These are phyloP conservation scores for Termitomyces titanicus DNA, from an alignment of 768 basidiomycete genomes.

Conservation along the genomic window DNA sequence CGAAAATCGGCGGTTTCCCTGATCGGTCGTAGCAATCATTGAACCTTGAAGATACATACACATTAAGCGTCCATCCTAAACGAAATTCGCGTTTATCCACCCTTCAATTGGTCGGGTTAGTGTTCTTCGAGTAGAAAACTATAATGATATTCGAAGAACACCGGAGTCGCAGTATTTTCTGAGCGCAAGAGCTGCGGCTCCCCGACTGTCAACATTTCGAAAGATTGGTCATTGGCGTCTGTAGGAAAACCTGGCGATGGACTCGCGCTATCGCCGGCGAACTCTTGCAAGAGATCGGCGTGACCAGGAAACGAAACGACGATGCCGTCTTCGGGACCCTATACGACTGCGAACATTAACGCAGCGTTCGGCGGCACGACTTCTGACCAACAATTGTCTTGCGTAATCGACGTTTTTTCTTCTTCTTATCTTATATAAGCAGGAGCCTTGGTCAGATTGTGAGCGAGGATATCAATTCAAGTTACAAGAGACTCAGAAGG, in stretches of 20 bases:
- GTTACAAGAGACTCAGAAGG: no score
- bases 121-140: neutral
- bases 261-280: neutral
- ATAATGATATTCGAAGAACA: neutral
- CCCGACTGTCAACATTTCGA: no score
- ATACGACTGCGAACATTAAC: neutral
- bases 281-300: neutral
- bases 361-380: neutral
- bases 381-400: neutral
- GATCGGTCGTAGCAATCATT: neutral
- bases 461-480: no score
- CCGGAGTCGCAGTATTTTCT: neutral
- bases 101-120: neutral
- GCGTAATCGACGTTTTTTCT: neutral
- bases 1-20: neutral
- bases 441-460: neutral
- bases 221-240: neutral
- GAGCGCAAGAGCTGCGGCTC: neutral
- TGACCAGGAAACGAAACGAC: neutral
- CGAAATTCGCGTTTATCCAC: neutral
- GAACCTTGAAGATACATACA: neutral
- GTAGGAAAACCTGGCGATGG: neutral
- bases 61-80: neutral
- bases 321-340: neutral
- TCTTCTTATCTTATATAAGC: neutral